Percentiles rank a stretch among this genome's conserved stretches.
These are phyloP conservation scores for Linaria vulgaris DNA, from an alignment of 257 asterid genomes.

Conservation along the genomic window DNA sequence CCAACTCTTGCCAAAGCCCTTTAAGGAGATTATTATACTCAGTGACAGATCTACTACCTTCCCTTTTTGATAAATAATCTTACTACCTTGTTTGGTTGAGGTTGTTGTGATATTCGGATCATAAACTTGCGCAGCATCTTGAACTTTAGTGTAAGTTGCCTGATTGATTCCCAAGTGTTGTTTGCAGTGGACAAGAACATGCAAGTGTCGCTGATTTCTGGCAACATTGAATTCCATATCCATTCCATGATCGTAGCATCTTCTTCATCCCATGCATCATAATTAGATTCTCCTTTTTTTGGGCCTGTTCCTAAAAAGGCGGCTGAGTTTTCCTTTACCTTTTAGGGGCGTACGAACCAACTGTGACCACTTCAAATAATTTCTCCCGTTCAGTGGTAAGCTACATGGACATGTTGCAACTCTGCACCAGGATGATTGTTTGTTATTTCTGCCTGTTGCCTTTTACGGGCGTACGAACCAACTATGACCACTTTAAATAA, in stretches of 20 bases:
- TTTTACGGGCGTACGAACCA: no score
- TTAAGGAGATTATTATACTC: background rate
- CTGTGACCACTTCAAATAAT: conserved; percentile 8
- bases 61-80: no score
- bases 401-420: no score
- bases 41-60: background rate
- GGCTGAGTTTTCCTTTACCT: background rate
- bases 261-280: background rate
- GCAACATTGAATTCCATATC: background rate
- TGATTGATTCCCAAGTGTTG: background rate
- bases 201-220: conserved; percentile 2
- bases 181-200: background rate
- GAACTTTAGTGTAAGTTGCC: background rate
- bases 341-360: background rate
- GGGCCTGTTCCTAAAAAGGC: background rate
- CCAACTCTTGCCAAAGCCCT: background rate
- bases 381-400: no score
- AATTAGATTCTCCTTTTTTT: background rate
- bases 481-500: no score
- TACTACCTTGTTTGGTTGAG: background rate
- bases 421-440: no score
- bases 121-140: background rate
- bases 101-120: background rate
- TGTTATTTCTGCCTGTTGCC: no score
- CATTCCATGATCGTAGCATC: background rate